Evolutionary conservation across 345 rosid species (phyloP), one percentile per base, ranked within the genome.

Genomic region (Populus euphratica): DNA sequence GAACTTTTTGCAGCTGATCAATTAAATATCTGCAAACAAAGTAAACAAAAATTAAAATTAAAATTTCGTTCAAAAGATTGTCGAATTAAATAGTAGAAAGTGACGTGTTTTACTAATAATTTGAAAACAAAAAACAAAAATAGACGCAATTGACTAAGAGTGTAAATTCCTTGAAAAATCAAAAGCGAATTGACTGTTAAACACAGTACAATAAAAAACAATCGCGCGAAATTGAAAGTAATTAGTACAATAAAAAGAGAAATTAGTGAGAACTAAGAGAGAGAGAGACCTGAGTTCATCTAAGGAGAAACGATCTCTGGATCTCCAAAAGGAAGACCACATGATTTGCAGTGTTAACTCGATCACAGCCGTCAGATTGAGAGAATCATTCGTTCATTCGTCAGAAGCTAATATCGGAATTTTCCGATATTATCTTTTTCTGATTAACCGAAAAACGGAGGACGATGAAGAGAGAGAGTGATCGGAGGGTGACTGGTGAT

Each of bases 301-400:
- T 17, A 94, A 73, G 83, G 99, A 91, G 88, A 96, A 92, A 70
- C 98, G 96, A 90, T 94, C 93, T 89, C 97, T 87, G 73, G 98
- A 85, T 90, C 88, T 89, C 91, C 94, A 94, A 77, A 96, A 96
- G 81, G 92, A 81, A 72, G 88, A 70, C 98, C 97, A 88, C 97
- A 94, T 94, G 97, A 80, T 89, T 88, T 17, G 70, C 25, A 56
- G 27, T 56, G 5, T 56, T 56, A 56, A 56, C 63, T 56, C 27
- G 63, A 56, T n/a, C 29, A 56, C 14, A 56, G 63, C 63, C 63
- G 63, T 9, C 63, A 27, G 23, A 56, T n/a, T 56, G 63, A 56
- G 29, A n/a, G 29, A 56, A 56, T 56, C 63, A 56, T 56, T 9
- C 29, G 9, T 56, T 56, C 63, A 9, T n/a, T 56, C 63, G 63